Percentiles rank a stretch among this genome's conserved stretches.
Evolutionary conservation across 805 yeast species (phyloP).

Genomic region (Saccharomycopsis amapae): DNA sequence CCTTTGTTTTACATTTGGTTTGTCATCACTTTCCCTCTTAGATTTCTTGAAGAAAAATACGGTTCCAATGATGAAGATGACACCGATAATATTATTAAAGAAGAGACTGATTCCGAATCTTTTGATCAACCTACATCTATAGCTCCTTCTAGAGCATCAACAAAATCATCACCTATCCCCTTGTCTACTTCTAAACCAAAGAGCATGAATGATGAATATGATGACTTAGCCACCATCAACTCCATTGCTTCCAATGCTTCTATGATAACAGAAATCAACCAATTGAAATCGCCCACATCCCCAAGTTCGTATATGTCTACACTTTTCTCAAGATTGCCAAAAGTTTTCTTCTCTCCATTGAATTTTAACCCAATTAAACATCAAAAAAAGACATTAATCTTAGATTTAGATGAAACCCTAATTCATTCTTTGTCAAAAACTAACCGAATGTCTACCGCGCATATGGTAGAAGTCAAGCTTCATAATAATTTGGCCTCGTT

Average conservation of each 20-base stretch:
- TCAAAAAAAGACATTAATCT: constrained; percentile 61
- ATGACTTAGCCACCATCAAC: constrained; percentile 18
- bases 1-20: constrained; percentile 47
- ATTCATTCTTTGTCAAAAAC: constrained; percentile 82
- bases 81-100: not conserved
- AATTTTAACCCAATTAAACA: constrained; percentile 34
- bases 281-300: constrained; percentile 21
- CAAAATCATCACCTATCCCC: constrained; percentile 10
- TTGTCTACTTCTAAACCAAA: no score
- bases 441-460: constrained; percentile 37
- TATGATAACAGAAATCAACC: constrained; percentile 8
- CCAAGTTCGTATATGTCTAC: constrained; percentile 22
- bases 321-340: constrained; percentile 32
- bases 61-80: not conserved
- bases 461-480: constrained; percentile 76
- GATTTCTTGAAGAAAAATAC: constrained; percentile 31
- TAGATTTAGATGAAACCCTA: constrained; percentile 93
- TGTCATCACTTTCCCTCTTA: constrained; percentile 50
- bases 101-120: no score
- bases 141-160: constrained; percentile 15
- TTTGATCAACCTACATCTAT: no score
- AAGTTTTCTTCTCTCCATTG: constrained; percentile 35
- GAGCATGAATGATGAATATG: constrained; percentile 24
- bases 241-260: constrained; percentile 14
- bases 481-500: constrained; percentile 65